Conservation (phyloP, 1,139 yeast species). For the Pichia sp. region DNA sequence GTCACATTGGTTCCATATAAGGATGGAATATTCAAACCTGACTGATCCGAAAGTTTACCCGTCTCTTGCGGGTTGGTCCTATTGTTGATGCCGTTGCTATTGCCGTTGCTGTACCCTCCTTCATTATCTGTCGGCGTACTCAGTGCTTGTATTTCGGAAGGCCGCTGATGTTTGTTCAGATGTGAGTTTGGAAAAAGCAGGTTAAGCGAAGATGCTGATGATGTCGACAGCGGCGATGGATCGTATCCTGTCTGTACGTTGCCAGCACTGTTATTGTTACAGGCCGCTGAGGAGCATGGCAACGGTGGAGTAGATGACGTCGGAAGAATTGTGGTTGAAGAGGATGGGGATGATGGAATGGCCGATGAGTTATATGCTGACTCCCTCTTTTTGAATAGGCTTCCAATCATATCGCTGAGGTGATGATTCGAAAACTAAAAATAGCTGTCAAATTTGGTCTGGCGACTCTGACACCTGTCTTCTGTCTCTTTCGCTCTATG, state of each 20-base stretch:
- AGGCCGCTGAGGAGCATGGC: constrained; percentile 1
- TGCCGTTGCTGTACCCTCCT: background rate
- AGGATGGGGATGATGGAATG: background rate
- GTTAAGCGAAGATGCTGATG: background rate
- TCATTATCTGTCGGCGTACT: background rate
- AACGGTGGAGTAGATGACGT: background rate
- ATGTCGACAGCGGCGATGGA: constrained; percentile 1
- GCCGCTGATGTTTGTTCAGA: background rate
- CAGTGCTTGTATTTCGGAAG: background rate
- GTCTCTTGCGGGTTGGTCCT: constrained; percentile 10
- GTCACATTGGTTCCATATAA: constrained; percentile 25
- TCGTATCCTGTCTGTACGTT: background rate
- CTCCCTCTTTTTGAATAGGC: constrained; percentile 12
- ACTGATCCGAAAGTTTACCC: background rate
- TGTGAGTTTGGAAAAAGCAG: background rate
- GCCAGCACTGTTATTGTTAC: background rate
- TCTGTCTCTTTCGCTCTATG: background rate
- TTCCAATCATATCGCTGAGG: constrained; percentile 12
- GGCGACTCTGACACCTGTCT: background rate
- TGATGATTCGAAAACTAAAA: background rate
- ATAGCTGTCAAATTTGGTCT: background rate
- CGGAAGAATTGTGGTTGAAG: background rate
- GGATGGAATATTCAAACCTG: constrained; percentile 17
- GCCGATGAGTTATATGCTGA: background rate
- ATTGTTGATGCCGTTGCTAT: background rate